phyloP scores from a whole-genome alignment of 2,329 filamentous ascomycete genomes.

The Xylaria multiplex region DNA sequence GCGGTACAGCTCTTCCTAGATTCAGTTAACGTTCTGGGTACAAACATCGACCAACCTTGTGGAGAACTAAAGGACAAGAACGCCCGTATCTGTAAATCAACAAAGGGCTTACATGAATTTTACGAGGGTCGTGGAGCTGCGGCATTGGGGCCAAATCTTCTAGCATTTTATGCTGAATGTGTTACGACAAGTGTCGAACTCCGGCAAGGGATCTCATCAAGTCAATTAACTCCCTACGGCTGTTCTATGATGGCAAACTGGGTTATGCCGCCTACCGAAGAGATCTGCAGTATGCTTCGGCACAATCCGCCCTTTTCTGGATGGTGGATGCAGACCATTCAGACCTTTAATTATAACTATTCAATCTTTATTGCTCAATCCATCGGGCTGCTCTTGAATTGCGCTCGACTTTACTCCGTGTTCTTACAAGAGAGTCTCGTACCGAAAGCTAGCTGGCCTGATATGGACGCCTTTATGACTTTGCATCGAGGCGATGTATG shows the following conservation, averaged over 20 bases:
- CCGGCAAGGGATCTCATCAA: no score
- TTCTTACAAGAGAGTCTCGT: conserved; percentile 19
- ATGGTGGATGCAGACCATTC: conserved; percentile 20
- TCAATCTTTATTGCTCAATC: conserved; percentile 2
- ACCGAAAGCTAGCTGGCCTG: conserved; percentile 19
- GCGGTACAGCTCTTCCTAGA: conserved; percentile 15
- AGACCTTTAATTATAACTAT: not conserved
- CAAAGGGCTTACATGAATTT: conserved; percentile 14
- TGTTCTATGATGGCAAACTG: no score
- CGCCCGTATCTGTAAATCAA: conserved; percentile 13
- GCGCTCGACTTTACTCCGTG: conserved; percentile 18
- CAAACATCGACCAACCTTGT: conserved; percentile 9
- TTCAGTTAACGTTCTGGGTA: conserved; percentile 16
- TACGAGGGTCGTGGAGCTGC: conserved; percentile 3
- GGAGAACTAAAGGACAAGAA: conserved; percentile 6
- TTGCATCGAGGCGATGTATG: conserved; percentile 21
- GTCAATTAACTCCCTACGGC: no score
- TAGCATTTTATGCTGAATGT: not conserved
- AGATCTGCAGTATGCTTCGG: not conserved
- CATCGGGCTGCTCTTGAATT: not conserved
- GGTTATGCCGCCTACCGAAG: not conserved
- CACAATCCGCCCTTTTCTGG: conserved; percentile 9
- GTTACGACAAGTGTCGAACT: no score
- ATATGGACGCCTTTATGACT: conserved; percentile 20
- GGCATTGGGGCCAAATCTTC: not conserved